These are phyloP conservation scores for Fusarium phyllophilum DNA, from an alignment of 2,329 filamentous ascomycete genomes.

Conservation along the genomic window DNA sequence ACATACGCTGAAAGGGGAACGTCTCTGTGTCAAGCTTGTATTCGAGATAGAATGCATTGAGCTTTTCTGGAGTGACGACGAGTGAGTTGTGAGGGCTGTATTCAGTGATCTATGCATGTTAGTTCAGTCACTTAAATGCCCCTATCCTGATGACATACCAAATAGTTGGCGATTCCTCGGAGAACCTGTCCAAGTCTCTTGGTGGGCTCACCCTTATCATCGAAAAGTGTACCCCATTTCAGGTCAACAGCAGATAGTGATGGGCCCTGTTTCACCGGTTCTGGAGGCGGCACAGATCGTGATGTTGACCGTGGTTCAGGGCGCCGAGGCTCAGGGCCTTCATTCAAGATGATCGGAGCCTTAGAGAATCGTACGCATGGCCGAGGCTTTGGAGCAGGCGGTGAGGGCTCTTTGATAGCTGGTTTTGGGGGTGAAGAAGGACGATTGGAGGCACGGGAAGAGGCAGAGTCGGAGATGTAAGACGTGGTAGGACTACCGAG, in stretches of 20 bases:
- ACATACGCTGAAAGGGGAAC: slow-evolving; percentile 74
- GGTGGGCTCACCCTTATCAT: slow-evolving; percentile 73
- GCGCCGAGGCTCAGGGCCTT: slow-evolving; percentile 16
- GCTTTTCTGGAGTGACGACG: slow-evolving; percentile 79
- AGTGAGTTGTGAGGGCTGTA: slow-evolving; percentile 53
- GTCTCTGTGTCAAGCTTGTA: slow-evolving; percentile 72
- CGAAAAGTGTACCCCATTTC: slow-evolving; percentile 82
- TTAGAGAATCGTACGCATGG: slow-evolving; percentile 49
- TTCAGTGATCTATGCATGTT: slow-evolving; percentile 44
- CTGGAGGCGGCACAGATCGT: slow-evolving; percentile 12
- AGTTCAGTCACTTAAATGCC: background rate
- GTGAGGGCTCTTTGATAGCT: background rate
- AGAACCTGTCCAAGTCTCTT: slow-evolving; percentile 75
- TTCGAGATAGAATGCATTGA: slow-evolving; percentile 77
- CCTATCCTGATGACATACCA: slow-evolving; percentile 62
- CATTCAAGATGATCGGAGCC: slow-evolving; percentile 42
- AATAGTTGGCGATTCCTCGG: slow-evolving; percentile 76
- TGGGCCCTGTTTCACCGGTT: background rate
- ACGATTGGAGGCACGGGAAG: slow-evolving; percentile 21
- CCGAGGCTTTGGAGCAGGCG: slow-evolving; percentile 29
- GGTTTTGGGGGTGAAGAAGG: slow-evolving; percentile 19
- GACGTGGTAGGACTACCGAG: slow-evolving; percentile 30
- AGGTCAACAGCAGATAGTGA: slow-evolving; percentile 65
- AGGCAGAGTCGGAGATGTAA: slow-evolving; percentile 35
- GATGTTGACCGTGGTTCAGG: slow-evolving; percentile 1